Evolutionary conservation across 2,329 filamentous ascomycete genomes (phyloP).

Genomic region (Metarhizium robertsii): DNA sequence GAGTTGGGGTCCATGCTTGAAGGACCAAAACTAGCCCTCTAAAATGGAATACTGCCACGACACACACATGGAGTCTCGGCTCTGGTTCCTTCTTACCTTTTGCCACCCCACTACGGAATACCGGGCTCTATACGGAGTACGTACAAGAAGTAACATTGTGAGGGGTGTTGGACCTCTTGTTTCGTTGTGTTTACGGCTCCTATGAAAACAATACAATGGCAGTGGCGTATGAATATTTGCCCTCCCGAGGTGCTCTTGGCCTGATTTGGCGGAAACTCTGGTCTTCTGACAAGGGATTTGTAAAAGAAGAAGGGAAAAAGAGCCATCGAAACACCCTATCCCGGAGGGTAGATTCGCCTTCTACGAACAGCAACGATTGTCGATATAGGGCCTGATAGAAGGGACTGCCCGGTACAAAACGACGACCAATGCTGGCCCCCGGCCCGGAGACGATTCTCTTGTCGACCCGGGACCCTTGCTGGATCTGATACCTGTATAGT

Average conservation of each 20-base stretch:
- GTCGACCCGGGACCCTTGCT: neutral
- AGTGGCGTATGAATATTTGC: no score
- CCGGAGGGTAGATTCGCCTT: no score
- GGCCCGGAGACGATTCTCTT: constrained; percentile 1
- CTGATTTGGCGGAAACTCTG: neutral
- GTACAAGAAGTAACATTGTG: no score
- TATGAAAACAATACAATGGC: no score
- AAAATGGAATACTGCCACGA: constrained; percentile 1
- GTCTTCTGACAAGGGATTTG: neutral
- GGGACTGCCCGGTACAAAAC: no score
- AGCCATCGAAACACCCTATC: no score
- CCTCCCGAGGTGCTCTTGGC: no score
- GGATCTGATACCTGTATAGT: neutral
- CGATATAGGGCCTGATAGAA: no score
- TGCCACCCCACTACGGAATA: constrained; percentile 6
- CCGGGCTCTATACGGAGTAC: neutral
- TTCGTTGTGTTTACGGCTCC: neutral
- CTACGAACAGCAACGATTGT: no score
- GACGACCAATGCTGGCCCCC: neutral
- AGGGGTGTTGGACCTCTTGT: no score
- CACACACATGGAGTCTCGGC: constrained; percentile 1
- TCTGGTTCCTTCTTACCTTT: constrained; percentile 3
- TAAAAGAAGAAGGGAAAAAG: no score
- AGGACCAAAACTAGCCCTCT: neutral
- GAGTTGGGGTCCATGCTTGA: neutral